Conservation (phyloP, 2,329 filamentous ascomycete species). For the Pseudovirgaria hyperparasitica region DNA sequence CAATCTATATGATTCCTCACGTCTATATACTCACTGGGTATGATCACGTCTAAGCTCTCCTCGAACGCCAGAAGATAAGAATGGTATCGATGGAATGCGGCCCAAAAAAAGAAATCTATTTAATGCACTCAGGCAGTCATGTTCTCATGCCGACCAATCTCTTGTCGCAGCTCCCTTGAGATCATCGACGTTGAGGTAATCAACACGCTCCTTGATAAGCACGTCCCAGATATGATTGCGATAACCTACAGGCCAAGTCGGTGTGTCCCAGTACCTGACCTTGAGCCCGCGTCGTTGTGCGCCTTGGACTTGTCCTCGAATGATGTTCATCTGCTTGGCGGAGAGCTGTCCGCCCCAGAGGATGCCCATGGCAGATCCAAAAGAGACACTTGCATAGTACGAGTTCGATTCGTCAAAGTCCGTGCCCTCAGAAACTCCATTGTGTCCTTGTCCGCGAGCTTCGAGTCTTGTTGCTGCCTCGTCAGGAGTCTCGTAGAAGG, state of each 20-base stretch:
- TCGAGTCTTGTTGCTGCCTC: constrained; percentile 2
- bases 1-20: no score
- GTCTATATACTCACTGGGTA: no score
- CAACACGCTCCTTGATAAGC: constrained; percentile 40
- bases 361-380: constrained; percentile 40
- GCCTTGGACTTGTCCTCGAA: constrained; percentile 39
- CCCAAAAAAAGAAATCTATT: no score
- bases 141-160: no score
- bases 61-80: no score
- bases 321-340: constrained; percentile 28
- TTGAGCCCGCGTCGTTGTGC: constrained; percentile 41
- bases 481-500: constrained; percentile 20
- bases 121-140: no score
- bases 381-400: constrained; percentile 52
- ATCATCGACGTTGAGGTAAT: constrained; percentile 47
- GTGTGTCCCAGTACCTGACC: constrained; percentile 44
- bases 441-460: constrained; percentile 31
- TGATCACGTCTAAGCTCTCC: no score
- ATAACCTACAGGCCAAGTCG: constrained; percentile 40
- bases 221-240: constrained; percentile 43
- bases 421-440: constrained; percentile 24
- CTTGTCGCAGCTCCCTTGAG: constrained; percentile 33
- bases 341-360: constrained; percentile 36
- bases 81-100: no score
- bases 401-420: constrained; percentile 40